These are phyloP conservation scores for Malassezia globosa DNA, from an alignment of 1,284 basidiomycete species.

Conservation along the genomic window DNA sequence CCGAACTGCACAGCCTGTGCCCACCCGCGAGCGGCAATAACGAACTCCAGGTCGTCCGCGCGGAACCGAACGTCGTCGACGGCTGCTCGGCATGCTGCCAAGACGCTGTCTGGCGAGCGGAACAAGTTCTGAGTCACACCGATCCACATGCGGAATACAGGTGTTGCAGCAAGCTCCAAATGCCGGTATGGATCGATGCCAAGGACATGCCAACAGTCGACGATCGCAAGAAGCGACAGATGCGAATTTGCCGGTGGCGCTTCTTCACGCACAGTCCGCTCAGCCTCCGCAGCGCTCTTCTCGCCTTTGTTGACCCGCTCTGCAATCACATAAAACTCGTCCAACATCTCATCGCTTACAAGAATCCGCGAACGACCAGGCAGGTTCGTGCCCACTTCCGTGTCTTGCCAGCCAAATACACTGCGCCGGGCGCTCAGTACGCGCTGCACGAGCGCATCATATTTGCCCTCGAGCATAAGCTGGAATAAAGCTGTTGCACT, in stretches of 20 bases:
- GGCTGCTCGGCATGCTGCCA: slow-evolving; percentile 53
- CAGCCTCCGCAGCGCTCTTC: neutral
- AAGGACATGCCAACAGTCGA: slow-evolving; percentile 88
- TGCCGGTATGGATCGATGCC: slow-evolving; percentile 81
- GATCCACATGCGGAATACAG: slow-evolving; percentile 91
- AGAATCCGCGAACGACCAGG: slow-evolving; percentile 56
- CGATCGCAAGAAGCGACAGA: slow-evolving; percentile 91
- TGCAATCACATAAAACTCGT: slow-evolving; percentile 71
- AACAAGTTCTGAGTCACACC: slow-evolving; percentile 95
- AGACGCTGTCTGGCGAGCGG: slow-evolving; percentile 51
- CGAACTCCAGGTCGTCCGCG: slow-evolving; percentile 82
- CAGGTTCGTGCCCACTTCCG: slow-evolving; percentile 24
- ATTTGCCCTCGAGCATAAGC: slow-evolving; percentile 76
- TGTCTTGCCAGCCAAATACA: slow-evolving; percentile 59
- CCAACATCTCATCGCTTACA: slow-evolving; percentile 72
- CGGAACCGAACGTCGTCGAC: slow-evolving; percentile 70
- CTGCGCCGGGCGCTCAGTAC: slow-evolving; percentile 64
- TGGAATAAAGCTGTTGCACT: slow-evolving; percentile 84
- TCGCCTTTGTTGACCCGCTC: slow-evolving; percentile 22
- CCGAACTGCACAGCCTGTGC: slow-evolving; percentile 64
- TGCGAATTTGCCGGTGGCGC: slow-evolving; percentile 64
- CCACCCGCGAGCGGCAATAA: slow-evolving; percentile 90
- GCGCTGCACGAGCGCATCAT: slow-evolving; percentile 53
- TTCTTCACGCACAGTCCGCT: neutral
- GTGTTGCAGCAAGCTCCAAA: slow-evolving; percentile 84